Percentiles rank a stretch among this genome's conserved stretches.
These are phyloP conservation scores for Galeopsis tetrahit DNA, from an alignment of 257 asterid genomes.

Conservation along the genomic window DNA sequence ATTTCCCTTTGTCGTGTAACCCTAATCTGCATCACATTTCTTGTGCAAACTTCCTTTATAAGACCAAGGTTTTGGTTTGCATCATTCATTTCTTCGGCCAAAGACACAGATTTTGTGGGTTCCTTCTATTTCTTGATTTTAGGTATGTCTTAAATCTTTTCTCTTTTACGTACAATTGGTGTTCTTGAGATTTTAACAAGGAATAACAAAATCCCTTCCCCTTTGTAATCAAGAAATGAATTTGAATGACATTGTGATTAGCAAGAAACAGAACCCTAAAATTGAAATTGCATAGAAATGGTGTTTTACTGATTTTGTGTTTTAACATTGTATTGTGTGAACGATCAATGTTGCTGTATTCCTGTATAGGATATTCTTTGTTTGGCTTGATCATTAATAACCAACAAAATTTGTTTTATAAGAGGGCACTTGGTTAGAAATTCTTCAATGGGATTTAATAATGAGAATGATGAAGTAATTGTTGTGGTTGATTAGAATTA, in stretches of 20 bases:
- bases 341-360: conserved; percentile 12
- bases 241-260: not conserved
- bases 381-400: conserved; percentile 1
- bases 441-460: no score
- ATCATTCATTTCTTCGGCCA: conserved; percentile 23
- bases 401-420: not conserved
- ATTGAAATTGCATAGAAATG: not conserved
- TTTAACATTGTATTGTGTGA: conserved; percentile 11
- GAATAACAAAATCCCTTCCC: not conserved
- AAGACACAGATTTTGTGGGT: conserved; percentile 22
- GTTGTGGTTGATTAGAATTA: no score
- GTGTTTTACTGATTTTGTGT: conserved; percentile 11
- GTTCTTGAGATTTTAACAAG: conserved; percentile 14
- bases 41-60: conserved; percentile 19
- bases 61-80: conserved; percentile 38
- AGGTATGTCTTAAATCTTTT: conserved; percentile 32
- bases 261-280: conserved; percentile 13
- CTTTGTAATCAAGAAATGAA: conserved; percentile 18
- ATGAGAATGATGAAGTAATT: no score
- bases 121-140: conserved; percentile 27
- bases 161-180: not conserved
- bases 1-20: conserved; percentile 35
- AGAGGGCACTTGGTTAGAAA: no score
- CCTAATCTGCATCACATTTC: conserved; percentile 35
- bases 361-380: not conserved